phyloP scores from a whole-genome alignment of 1,139 yeast species.

The Pichia sp. region DNA sequence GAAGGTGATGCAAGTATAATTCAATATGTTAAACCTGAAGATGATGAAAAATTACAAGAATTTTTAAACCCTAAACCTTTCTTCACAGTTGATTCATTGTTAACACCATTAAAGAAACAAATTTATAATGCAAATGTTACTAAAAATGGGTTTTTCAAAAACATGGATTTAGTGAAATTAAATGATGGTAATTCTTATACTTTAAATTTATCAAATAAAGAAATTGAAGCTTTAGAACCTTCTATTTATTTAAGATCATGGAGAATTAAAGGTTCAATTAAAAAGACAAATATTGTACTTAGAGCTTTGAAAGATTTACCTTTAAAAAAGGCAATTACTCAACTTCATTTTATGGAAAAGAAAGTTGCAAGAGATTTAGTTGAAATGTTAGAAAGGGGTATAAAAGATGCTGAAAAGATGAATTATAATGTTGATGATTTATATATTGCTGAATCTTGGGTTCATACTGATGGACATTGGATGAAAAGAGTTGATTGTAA shows the following conservation, averaged over 20 bases:
- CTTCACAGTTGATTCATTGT: constrained; percentile 38
- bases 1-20: constrained; percentile 12
- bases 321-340: constrained; percentile 79
- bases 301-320: constrained; percentile 65
- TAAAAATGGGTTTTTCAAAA: constrained; percentile 70
- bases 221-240: constrained; percentile 78
- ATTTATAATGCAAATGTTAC: constrained; percentile 58
- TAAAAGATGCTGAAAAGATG: constrained; percentile 59
- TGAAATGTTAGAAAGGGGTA: constrained; percentile 64
- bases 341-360: constrained; percentile 83
- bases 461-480: constrained; percentile 82
- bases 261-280: constrained; percentile 78
- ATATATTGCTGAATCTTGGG: constrained; percentile 82
- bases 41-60: constrained; percentile 38
- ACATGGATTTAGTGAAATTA: constrained; percentile 47
- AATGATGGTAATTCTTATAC: constrained; percentile 40
- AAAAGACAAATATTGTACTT: constrained; percentile 79
- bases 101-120: constrained; percentile 69
- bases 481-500: constrained; percentile 70
- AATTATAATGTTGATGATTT: constrained; percentile 56
- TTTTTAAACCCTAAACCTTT: constrained; percentile 36
- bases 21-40: constrained; percentile 26
- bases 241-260: constrained; percentile 70
- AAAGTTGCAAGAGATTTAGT: constrained; percentile 76
- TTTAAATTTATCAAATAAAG: constrained; percentile 53